These are phyloP conservation scores for Cyclotella baltica DNA, from an alignment of 108 stramenopile species.

Conservation along the genomic window DNA sequence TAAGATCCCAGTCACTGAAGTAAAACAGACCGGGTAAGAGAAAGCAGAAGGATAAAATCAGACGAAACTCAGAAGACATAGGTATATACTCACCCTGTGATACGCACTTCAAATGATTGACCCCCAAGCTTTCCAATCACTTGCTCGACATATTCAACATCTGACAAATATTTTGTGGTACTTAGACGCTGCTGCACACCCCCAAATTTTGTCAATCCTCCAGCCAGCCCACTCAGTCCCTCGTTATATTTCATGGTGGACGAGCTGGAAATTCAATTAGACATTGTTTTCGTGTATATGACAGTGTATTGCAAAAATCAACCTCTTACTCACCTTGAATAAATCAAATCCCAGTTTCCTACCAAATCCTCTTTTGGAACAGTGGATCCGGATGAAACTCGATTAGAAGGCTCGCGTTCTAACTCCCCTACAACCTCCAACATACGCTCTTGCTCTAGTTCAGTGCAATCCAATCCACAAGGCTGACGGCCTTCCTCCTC, in stretches of 20 bases:
- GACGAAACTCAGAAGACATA: neutral
- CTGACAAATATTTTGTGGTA: conserved; percentile 65
- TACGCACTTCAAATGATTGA: conserved; percentile 74
- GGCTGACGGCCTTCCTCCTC: conserved; percentile 61
- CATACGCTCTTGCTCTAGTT: conserved; percentile 70
- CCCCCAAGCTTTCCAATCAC: conserved; percentile 66
- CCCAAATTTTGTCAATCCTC: conserved; percentile 79
- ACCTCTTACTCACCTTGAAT: too few relatives aligned
- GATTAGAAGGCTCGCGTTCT: conserved; percentile 67
- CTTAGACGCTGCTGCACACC: conserved; percentile 67
- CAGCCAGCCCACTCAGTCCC: conserved; percentile 82
- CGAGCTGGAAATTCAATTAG: too few relatives aligned
- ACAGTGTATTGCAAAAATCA: too few relatives aligned
- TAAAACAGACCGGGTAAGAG: neutral
- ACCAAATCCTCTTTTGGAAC: conserved; percentile 62
- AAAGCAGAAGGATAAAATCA: neutral
- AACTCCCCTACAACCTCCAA: conserved; percentile 65
- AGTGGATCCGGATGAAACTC: conserved; percentile 11
- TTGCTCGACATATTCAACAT: conserved; percentile 79
- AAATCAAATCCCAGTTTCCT: conserved; percentile 81
- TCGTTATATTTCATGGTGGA: conserved; percentile 88
- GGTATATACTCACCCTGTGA: conserved; percentile 57
- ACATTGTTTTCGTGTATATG: too few relatives aligned
- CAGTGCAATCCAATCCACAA: conserved; percentile 74
- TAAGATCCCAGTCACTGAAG: conserved; percentile 69